Conservation (phyloP, 2,329 filamentous ascomycete species). For the Neoascochyta sp. region DNA sequence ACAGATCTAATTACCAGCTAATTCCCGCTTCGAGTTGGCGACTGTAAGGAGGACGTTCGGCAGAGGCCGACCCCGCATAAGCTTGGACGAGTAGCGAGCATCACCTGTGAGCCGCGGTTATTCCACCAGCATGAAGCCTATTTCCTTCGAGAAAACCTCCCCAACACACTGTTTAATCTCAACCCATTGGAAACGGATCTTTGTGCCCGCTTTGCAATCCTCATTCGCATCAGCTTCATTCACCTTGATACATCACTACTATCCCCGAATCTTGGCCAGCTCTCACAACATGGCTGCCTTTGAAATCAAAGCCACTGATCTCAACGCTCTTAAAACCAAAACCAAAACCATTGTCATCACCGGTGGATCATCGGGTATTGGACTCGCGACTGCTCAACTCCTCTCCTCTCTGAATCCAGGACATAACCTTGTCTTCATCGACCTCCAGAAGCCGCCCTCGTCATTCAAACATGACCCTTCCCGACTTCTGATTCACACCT, state of each 20-base stretch:
- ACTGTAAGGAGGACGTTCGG: too few relatives aligned
- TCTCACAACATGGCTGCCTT: conserved; percentile 27
- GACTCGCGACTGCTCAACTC: conserved; percentile 40
- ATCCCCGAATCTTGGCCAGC: too few relatives aligned
- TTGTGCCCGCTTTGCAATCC: too few relatives aligned
- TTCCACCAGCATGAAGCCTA: too few relatives aligned
- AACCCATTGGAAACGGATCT: too few relatives aligned
- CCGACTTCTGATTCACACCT: conserved; percentile 37
- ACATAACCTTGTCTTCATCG: conserved; percentile 44
- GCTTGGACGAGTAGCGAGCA: conserved; percentile 3
- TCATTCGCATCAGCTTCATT: too few relatives aligned
- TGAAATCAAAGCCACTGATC: conserved; percentile 14
- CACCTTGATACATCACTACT: too few relatives aligned
- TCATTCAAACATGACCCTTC: conserved; percentile 26
- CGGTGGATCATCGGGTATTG: conserved; percentile 42
- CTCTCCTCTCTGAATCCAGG: conserved; percentile 37
- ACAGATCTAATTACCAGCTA: too few relatives aligned
- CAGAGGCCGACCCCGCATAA: conserved; percentile 17
- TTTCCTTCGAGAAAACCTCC: too few relatives aligned
- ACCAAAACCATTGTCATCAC: conserved; percentile 39
- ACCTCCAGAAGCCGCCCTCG: conserved; percentile 36
- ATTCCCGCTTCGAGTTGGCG: too few relatives aligned
- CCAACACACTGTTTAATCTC: too few relatives aligned
- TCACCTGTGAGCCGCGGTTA: too few relatives aligned
- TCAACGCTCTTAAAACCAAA: conserved; percentile 20